Base-by-base conservation (phyloP, 2,329 filamentous ascomycete genomes). In the Calonectria hawksworthii region DNA sequence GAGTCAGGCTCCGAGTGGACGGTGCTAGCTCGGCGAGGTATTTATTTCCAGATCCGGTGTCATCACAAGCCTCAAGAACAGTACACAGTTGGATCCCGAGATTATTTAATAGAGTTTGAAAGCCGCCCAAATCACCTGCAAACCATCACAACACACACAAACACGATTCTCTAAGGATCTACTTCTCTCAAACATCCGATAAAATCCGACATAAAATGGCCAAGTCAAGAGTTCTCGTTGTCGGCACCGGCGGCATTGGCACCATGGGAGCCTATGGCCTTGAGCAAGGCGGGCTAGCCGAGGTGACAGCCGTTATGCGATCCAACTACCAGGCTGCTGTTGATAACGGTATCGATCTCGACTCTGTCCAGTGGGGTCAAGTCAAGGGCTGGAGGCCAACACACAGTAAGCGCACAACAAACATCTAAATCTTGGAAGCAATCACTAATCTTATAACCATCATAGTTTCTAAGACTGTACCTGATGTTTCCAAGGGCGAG, bases 191-290 rank as follows among this genome's bases (percentile, higher is more conserved):
- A 23, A 13, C n/a, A 47, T 5, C 3, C 21, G 11, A 47, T 13
- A 23, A 23, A 47, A 47, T 9, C n/a, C n/a, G 3, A 47, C 23
- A 47, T 8, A 47, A 47, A 2, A 47, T 47, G 44, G 44, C 44
- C 8, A 87, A 86, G 74, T 74, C 83, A 2, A 85, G 83, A 26
- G 85, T 92, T 4, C 85, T 92, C 5, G 80, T 92, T 8, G 83
- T 92, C 21, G 91, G 91, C 26, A 85, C 86, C 11, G 91, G 91
- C 9, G 89, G 89, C 8, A 87, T 92, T 1, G 91, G 91, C 30
- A 88, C 90, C 0, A 90, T 92, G 78, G 88, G 89, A 4, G 89
- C 89, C 9, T 87, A 90, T 56, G 88, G 88, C 32, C 85, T 93
- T 23, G 88, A 92, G 79, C 79, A 83, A 7, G 89, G 89, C 8